A percentile compares a stretch with the other conserved stretches of the same genome.
Evolutionary conservation across 2,329 filamentous ascomycete species (phyloP).

Genomic region (Eutypella sp.): DNA sequence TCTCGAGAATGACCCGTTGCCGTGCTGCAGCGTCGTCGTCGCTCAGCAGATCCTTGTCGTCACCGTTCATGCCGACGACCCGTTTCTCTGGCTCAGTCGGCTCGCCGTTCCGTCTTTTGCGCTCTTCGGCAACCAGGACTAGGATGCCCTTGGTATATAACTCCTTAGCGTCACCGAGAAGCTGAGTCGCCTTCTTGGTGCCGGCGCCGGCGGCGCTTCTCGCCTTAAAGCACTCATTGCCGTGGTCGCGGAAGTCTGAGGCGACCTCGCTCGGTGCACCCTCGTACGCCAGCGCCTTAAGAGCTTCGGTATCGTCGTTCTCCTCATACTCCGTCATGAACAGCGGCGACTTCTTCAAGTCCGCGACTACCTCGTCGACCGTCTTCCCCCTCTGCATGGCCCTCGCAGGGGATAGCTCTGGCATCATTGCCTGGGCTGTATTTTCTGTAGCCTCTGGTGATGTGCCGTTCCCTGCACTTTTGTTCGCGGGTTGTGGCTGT

Average conservation of each 20-base stretch:
- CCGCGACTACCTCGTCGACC: conserved; percentile 50
- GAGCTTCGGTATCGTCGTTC: conserved; percentile 77
- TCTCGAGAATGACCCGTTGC: conserved; percentile 64
- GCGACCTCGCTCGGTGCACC: conserved; percentile 82
- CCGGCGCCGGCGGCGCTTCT: conserved; percentile 69
- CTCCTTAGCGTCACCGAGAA: conserved; percentile 86
- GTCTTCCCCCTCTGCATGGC: conserved; percentile 40
- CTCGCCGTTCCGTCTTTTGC: conserved; percentile 38
- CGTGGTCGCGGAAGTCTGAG: conserved; percentile 80
- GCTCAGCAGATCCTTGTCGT: conserved; percentile 43
- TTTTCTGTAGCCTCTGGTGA: not conserved
- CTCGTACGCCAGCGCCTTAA: conserved; percentile 89
- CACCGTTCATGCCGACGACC: conserved; percentile 38
- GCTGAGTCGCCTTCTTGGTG: too few relatives aligned
- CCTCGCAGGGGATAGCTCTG: conserved; percentile 42
- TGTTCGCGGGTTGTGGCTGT: conserved; percentile 3
- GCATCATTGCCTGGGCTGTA: conserved; percentile 19
- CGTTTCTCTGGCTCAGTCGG: conserved; percentile 9
- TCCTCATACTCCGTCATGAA: conserved; percentile 96
- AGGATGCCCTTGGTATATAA: conserved; percentile 86
- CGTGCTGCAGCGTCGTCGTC: conserved; percentile 44
- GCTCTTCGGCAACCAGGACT: conserved; percentile 62
- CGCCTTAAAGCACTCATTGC: conserved; percentile 78
- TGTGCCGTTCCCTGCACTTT: conserved; percentile 7
- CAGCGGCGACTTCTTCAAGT: conserved; percentile 63